Evolutionary conservation across 2,329 filamentous ascomycete genomes (phyloP).

Genomic region (Hypomyces rosellus): DNA sequence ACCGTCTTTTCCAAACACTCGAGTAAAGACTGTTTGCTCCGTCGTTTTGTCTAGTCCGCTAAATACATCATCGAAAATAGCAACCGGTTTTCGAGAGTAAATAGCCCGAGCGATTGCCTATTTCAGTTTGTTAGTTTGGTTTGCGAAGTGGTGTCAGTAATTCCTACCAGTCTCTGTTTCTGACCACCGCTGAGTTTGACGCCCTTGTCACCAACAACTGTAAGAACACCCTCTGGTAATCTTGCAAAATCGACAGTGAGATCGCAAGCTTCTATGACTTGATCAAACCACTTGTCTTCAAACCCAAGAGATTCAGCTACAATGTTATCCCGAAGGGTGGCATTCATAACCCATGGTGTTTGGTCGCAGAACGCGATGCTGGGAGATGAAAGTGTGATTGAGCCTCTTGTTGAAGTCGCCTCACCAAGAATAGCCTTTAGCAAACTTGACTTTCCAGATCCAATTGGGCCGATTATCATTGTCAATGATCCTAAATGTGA

Average conservation of each 20-base stretch:
- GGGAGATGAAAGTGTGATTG: constrained; percentile 17
- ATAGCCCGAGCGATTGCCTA: constrained; percentile 28
- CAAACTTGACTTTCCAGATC: constrained; percentile 26
- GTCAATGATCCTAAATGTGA: constrained; percentile 19
- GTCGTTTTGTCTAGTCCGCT: constrained; percentile 37
- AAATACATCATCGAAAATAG: constrained; percentile 34
- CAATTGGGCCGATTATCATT: constrained; percentile 26
- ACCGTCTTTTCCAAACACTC: constrained; percentile 31
- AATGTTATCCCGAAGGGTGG: constrained; percentile 29
- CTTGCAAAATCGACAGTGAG: constrained; percentile 23
- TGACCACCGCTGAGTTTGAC: constrained; percentile 30
- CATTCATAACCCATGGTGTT: constrained; percentile 29
- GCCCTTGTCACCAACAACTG: constrained; percentile 26
- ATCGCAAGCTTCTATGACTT: constrained; percentile 29
- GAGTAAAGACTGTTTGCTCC: constrained; percentile 33
- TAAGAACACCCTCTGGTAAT: constrained; percentile 19
- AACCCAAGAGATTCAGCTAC: constrained; percentile 23
- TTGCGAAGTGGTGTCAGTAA: not conserved
- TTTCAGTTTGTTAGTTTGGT: not conserved
- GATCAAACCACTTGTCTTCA: constrained; percentile 25
- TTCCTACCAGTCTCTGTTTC: constrained; percentile 27
- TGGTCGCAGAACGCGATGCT: constrained; percentile 26
- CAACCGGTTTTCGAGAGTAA: constrained; percentile 25
- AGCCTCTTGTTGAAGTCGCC: constrained; percentile 14
- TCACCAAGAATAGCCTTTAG: constrained; percentile 27